These are phyloP conservation scores for Ceratocystis lukuohia DNA, from an alignment of 2,329 filamentous ascomycete genomes.

Conservation along the genomic window DNA sequence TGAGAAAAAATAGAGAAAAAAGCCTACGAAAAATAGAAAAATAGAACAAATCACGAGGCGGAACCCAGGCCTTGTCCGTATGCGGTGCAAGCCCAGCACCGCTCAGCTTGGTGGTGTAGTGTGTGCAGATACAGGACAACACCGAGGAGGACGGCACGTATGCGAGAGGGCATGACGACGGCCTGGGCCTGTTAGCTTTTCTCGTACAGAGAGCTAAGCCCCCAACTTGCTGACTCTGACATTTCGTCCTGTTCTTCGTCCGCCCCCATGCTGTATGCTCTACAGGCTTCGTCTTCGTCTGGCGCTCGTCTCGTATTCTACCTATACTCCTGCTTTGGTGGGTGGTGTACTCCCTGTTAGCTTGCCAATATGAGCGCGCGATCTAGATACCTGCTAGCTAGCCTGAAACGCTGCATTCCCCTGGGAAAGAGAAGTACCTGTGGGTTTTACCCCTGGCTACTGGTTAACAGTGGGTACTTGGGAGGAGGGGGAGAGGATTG, in stretches of 20 bases:
- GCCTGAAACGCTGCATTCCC: background rate
- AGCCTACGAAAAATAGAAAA: background rate
- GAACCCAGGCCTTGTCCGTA: too few relatives aligned
- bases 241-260: too few relatives aligned
- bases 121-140: too few relatives aligned
- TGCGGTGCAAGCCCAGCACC: too few relatives aligned
- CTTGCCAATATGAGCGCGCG: slow-evolving; percentile 24
- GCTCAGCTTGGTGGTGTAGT: too few relatives aligned
- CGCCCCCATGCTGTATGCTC: background rate
- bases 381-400: background rate
- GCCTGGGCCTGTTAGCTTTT: too few relatives aligned
- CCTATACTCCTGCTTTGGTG: background rate
- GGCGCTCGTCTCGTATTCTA: background rate
- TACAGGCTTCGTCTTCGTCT: background rate
- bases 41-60: background rate
- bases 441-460: slow-evolving; percentile 11
- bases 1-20: background rate
- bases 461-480: background rate
- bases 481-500: background rate
- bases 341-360: slow-evolving; percentile 22
- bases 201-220: too few relatives aligned
- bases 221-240: too few relatives aligned
- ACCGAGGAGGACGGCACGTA: too few relatives aligned
- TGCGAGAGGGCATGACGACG: too few relatives aligned
- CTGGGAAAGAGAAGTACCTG: background rate